phyloP scores from a whole-genome alignment of 1,284 basidiomycete species.

The Tremellales sp. region DNA sequence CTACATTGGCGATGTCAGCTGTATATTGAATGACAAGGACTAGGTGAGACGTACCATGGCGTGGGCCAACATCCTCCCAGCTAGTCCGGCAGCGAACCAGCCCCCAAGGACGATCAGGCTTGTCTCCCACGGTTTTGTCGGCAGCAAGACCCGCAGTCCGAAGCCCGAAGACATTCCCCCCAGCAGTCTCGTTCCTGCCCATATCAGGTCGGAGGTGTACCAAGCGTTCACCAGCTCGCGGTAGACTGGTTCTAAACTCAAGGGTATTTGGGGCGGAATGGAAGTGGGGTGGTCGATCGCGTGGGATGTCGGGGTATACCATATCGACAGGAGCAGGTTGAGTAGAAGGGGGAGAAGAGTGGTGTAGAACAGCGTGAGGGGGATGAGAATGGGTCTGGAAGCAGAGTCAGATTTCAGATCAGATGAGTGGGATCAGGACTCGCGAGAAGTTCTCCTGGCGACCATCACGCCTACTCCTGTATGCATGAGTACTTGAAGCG shows the following conservation, averaged over 20 bases:
- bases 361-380: constrained; percentile 77
- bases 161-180: constrained; percentile 79
- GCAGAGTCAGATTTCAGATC: constrained; percentile 1
- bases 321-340: constrained; percentile 75
- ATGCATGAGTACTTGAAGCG: background rate
- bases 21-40: too few species aligned
- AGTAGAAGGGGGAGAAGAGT: constrained; percentile 82
- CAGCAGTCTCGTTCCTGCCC: constrained; percentile 76
- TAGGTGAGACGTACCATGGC: too few species aligned
- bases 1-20: too few species aligned
- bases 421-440: constrained; percentile 1
- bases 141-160: constrained; percentile 53
- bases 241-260: constrained; percentile 48
- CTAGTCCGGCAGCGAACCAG: constrained; percentile 67
- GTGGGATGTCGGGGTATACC: constrained; percentile 56
- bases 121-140: constrained; percentile 62
- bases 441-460: constrained; percentile 33
- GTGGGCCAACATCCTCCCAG: constrained; percentile 58
- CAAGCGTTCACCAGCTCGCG: constrained; percentile 14
- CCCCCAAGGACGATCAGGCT: constrained; percentile 71
- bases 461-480: constrained; percentile 20
- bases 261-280: constrained; percentile 1
- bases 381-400: constrained; percentile 64
- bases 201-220: constrained; percentile 65
- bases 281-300: constrained; percentile 19